Evolutionary conservation across 768 basidiomycete species (phyloP).

Genomic region (Butyriboletus loyo): DNA sequence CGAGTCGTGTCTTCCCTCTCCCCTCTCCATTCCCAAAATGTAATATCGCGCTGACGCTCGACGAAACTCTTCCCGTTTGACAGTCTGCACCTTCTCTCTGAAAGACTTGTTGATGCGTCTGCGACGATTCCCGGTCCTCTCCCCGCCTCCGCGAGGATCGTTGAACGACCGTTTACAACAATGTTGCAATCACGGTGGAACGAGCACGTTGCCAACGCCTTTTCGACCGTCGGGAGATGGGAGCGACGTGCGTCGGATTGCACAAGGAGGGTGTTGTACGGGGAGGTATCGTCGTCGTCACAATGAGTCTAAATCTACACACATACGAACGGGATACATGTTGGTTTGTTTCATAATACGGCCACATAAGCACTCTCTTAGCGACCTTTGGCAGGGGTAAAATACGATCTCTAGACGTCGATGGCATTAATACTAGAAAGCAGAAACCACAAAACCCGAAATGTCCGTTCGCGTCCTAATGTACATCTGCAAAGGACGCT

Average conservation of each 20-base stretch:
- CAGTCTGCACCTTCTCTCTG: slow-evolving; percentile 50
- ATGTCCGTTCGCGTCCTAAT: background rate
- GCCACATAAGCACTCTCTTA: background rate
- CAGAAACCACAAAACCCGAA: background rate
- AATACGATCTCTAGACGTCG: background rate
- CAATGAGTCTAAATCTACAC: background rate
- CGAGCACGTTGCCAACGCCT: slow-evolving; percentile 46
- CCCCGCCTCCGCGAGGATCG: slow-evolving; percentile 53
- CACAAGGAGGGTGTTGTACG: slow-evolving; percentile 47
- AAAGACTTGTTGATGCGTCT: slow-evolving; percentile 50
- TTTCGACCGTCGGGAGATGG: slow-evolving; percentile 42
- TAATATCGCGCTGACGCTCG: background rate
- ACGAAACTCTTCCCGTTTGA: background rate
- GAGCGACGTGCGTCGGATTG: slow-evolving; percentile 46
- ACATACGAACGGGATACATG: background rate
- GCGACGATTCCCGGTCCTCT: slow-evolving; percentile 47
- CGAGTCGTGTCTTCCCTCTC: background rate
- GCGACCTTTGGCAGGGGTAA: background rate
- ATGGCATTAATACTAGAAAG: background rate
- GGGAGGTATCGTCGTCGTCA: slow-evolving; percentile 15
- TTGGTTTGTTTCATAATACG: background rate
- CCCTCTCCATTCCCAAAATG: background rate
- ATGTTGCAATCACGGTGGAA: slow-evolving; percentile 60
- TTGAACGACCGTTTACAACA: slow-evolving; percentile 42
- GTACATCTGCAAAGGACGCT: background rate